Conservation (phyloP, 495 filamentous ascomycete genomes). For the Halenospora varia region DNA sequence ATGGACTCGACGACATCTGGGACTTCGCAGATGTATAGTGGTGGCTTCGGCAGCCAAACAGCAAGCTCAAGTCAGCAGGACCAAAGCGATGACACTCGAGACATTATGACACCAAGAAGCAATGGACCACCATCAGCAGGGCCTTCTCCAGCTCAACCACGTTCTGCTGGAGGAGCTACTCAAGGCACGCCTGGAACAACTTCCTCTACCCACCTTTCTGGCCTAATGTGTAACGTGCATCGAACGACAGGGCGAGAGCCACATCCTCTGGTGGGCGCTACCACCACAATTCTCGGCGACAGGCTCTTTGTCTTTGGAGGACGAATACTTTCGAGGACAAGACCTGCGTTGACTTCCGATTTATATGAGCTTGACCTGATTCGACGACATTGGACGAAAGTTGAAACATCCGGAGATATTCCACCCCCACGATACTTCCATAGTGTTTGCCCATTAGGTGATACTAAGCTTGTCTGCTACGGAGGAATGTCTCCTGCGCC, state of each 20-base stretch:
- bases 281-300: conserved; percentile 90
- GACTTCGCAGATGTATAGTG: conserved; percentile 36
- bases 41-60: conserved; percentile 48
- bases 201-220: conserved; percentile 62
- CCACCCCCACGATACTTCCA: conserved; percentile 95
- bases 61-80: conserved; percentile 35
- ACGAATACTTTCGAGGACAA: conserved; percentile 74
- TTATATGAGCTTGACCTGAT: conserved; percentile 92
- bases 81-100: conserved; percentile 39
- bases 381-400: conserved; percentile 83
- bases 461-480: conserved; percentile 95
- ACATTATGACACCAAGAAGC: conserved; percentile 45
- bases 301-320: conserved; percentile 96
- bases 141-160: conserved; percentile 30
- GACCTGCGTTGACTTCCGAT: conserved; percentile 76
- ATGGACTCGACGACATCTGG: conserved; percentile 57
- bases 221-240: conserved; percentile 90
- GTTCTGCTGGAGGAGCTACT: conserved; percentile 42
- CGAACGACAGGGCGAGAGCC: conserved; percentile 87
- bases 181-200: conserved; percentile 40
- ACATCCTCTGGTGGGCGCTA: conserved; percentile 86
- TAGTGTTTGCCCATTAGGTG: conserved; percentile 86
- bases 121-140: conserved; percentile 49
- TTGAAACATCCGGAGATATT: conserved; percentile 79
- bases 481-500: conserved; percentile 91